Conservation (phyloP, 2,329 filamentous ascomycete species). For the Trichophyton schoenleinii region DNA sequence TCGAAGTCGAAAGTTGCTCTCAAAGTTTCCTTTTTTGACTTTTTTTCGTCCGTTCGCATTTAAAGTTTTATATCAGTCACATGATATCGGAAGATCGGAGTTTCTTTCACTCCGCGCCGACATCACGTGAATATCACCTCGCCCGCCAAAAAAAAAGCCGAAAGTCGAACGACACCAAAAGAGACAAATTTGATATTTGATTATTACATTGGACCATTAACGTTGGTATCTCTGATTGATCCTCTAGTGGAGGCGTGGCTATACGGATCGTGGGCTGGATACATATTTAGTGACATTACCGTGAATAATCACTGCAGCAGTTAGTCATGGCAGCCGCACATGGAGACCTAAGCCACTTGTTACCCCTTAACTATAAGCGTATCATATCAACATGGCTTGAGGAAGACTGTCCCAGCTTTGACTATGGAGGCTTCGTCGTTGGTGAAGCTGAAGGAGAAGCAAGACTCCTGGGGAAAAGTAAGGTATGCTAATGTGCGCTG, state of each 20-base stretch:
- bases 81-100: not conserved
- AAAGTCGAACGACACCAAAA: not conserved
- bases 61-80: not conserved
- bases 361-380: conserved; percentile 74
- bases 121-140: not conserved
- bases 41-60: not conserved
- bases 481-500: conserved; percentile 24
- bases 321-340: conserved; percentile 41
- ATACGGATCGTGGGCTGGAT: too few relatives aligned
- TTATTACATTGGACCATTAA: not conserved
- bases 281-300: not conserved
- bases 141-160: not conserved
- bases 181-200: not conserved
- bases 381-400: conserved; percentile 75
- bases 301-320: not conserved
- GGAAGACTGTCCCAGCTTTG: conserved; percentile 91
- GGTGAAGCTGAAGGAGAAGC: conserved; percentile 43
- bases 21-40: not conserved
- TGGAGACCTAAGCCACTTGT: conserved; percentile 56
- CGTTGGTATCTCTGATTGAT: too few relatives aligned
- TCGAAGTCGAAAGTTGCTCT: not conserved
- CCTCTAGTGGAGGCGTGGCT: too few relatives aligned
- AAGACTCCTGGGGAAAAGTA: conserved; percentile 45
- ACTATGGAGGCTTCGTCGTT: conserved; percentile 95
- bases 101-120: not conserved